phyloP scores from a whole-genome alignment of 129 eudicot genomes.

The Lactuca saligna region DNA sequence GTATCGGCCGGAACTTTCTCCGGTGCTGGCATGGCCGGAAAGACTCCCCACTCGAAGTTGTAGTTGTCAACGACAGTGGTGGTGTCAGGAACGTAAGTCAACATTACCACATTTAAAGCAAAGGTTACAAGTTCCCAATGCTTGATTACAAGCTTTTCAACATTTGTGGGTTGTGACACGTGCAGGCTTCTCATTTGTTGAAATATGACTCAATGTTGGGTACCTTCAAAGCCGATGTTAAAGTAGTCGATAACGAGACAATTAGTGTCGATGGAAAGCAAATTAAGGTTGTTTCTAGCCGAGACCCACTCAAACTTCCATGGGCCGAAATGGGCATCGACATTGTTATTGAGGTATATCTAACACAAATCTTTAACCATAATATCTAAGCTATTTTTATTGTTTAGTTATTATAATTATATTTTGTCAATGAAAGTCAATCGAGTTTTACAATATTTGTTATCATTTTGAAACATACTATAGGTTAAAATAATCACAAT shows the following conservation, averaged over 20 bases:
- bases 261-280: conserved; percentile 88
- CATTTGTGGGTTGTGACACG: background rate
- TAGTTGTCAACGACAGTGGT: conserved; percentile 94
- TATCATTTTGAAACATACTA: too few relatives aligned
- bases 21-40: conserved; percentile 98
- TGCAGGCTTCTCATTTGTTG: conserved; percentile 94
- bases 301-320: conserved; percentile 94
- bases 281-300: conserved; percentile 85
- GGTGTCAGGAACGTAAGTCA: conserved; percentile 92
- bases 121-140: background rate
- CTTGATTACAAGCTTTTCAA: conserved; percentile 5
- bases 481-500: too few relatives aligned
- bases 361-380: background rate
- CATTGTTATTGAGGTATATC: conserved; percentile 82
- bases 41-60: conserved; percentile 89
- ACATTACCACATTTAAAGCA: background rate
- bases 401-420: too few relatives aligned
- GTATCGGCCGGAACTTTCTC: conserved; percentile 96
- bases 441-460: too few relatives aligned
- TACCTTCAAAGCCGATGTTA: conserved; percentile 90
- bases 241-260: conserved; percentile 69
- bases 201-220: conserved; percentile 97
- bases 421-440: too few relatives aligned
- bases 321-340: conserved; percentile 94
- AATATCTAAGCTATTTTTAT: too few relatives aligned